A percentile compares a stretch with the other conserved stretches of the same genome.
Evolutionary conservation across 2,329 filamentous ascomycete species (phyloP).

Genomic region (Pseudonectria foliicola): DNA sequence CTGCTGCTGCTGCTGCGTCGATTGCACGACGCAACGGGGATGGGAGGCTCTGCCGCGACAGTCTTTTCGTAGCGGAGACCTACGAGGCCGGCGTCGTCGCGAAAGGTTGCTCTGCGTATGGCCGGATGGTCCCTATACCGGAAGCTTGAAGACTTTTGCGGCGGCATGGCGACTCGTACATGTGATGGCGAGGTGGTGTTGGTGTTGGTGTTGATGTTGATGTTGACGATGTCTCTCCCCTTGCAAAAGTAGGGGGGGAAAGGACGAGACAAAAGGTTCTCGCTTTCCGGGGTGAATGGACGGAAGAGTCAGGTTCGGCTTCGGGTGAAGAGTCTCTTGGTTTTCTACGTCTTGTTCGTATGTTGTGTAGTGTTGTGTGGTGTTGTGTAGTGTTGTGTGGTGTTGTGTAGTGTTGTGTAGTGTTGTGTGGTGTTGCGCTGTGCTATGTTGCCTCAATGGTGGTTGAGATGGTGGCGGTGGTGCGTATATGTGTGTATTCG

Average conservation of each 20-base stretch:
- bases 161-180: conserved; percentile 24
- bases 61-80: conserved; percentile 56
- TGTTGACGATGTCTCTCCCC: conserved; percentile 4
- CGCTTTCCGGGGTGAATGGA: too few relatives aligned
- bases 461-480: background rate
- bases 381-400: too few relatives aligned
- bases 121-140: conserved; percentile 34
- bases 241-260: conserved; percentile 4
- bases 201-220: conserved; percentile 4
- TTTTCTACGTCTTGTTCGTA: too few relatives aligned
- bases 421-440: too few relatives aligned
- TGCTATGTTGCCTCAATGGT: too few relatives aligned
- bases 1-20: conserved; percentile 5
- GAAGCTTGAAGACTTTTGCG: conserved; percentile 35
- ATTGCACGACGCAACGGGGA: conserved; percentile 42
- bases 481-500: conserved; percentile 1
- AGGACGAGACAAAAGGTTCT: too few relatives aligned
- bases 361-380: too few relatives aligned
- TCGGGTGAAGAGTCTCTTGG: too few relatives aligned
- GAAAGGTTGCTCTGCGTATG: conserved; percentile 29
- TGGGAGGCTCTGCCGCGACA: conserved; percentile 49
- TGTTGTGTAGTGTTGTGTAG: too few relatives aligned
- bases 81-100: conserved; percentile 44
- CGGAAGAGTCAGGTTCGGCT: too few relatives aligned
- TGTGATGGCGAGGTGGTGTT: conserved; percentile 5